Percentiles rank a stretch among this genome's conserved stretches.
Evolutionary conservation across 768 basidiomycete species (phyloP).

Genomic region (Leccinum pellstonianum): DNA sequence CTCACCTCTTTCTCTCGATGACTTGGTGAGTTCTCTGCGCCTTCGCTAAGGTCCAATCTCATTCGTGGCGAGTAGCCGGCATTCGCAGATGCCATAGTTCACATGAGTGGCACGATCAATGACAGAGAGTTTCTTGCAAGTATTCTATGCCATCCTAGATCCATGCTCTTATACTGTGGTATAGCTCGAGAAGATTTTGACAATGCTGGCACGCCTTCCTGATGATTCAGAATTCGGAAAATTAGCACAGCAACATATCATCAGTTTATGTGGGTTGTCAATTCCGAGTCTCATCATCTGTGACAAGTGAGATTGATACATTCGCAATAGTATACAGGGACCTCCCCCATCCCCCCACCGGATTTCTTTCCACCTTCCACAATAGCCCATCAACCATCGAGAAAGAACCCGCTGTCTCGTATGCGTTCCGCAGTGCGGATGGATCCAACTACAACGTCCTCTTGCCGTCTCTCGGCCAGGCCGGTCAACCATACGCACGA

Average conservation of each 20-base stretch:
- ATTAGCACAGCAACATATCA: slow-evolving; percentile 48
- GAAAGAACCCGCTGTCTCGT: slow-evolving; percentile 31
- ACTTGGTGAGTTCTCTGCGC: slow-evolving; percentile 27
- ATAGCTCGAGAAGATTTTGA: slow-evolving; percentile 63
- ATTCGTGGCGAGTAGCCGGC: slow-evolving; percentile 38
- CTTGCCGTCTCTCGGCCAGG: slow-evolving; percentile 54
- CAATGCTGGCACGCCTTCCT: slow-evolving; percentile 56
- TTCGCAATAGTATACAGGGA: slow-evolving; percentile 64
- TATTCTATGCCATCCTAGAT: slow-evolving; percentile 7
- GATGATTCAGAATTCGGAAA: slow-evolving; percentile 28
- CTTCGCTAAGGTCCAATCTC: too few species aligned
- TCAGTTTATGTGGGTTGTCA: slow-evolving; percentile 51
- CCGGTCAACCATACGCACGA: slow-evolving; percentile 65
- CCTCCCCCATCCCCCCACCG: neutral
- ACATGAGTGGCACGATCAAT: slow-evolving; percentile 42
- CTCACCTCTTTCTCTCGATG: slow-evolving; percentile 19
- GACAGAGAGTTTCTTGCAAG: slow-evolving; percentile 63
- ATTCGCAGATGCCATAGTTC: slow-evolving; percentile 45
- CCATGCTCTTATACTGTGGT: slow-evolving; percentile 5
- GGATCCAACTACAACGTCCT: slow-evolving; percentile 60
- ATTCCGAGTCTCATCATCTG: neutral
- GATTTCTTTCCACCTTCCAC: slow-evolving; percentile 10
- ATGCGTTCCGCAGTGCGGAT: slow-evolving; percentile 58
- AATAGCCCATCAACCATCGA: neutral
- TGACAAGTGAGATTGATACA: neutral